Evolutionary conservation across 495 filamentous ascomycete species (phyloP).

Genomic region (Apiosordaria backusii): DNA sequence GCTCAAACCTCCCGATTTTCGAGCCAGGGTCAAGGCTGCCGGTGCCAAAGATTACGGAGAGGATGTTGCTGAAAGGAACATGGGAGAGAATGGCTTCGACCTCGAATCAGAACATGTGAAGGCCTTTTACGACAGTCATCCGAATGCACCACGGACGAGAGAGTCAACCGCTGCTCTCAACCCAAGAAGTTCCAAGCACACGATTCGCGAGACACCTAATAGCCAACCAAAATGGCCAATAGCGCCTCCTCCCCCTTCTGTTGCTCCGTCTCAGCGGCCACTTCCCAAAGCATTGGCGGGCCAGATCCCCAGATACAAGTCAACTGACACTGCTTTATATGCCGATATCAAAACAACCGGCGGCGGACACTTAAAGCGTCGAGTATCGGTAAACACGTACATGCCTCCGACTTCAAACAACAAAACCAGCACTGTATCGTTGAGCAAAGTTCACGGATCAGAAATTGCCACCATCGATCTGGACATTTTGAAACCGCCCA

Average conservation of each 20-base stretch:
- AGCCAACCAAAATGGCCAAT: constrained; percentile 2
- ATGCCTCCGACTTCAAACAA: constrained; percentile 8
- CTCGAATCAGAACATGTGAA: constrained; percentile 30
- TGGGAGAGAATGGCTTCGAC: constrained; percentile 35
- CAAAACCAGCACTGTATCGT: neutral
- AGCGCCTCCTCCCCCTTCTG: neutral
- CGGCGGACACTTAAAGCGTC: neutral
- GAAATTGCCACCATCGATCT: neutral
- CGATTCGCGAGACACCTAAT: neutral
- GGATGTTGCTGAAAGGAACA: constrained; percentile 55
- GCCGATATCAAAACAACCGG: neutral
- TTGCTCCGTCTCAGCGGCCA: neutral
- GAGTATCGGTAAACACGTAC: constrained; percentile 25
- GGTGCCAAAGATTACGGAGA: constrained; percentile 51
- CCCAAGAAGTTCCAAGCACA: neutral
- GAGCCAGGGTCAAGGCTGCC: constrained; percentile 42
- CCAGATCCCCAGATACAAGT: neutral
- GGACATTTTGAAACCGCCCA: neutral
- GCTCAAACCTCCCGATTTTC: constrained; percentile 44
- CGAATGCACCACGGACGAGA: constrained; percentile 1
- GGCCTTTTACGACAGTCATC: constrained; percentile 29
- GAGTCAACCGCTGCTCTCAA: constrained; percentile 5
- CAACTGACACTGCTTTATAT: neutral
- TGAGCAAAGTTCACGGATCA: neutral
- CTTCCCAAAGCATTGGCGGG: neutral